These are phyloP conservation scores for Rhizopogon roseolus DNA, from an alignment of 768 basidiomycete species.

Conservation along the genomic window DNA sequence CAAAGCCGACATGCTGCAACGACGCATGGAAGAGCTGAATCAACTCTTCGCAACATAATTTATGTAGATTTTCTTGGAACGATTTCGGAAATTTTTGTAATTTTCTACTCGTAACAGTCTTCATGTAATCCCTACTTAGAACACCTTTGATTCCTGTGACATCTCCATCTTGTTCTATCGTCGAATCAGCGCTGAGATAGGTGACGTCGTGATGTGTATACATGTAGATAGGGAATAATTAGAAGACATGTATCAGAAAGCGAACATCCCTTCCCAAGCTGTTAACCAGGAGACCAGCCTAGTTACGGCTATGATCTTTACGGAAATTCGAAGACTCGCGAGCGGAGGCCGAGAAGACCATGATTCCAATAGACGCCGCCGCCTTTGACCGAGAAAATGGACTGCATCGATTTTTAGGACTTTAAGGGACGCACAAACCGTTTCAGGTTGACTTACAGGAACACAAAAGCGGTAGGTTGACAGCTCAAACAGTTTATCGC, in stretches of 20 bases:
- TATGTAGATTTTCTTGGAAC: slow-evolving; percentile 17
- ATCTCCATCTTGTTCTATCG: neutral
- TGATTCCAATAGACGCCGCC: slow-evolving; percentile 53
- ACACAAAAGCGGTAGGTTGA: too few relatives aligned
- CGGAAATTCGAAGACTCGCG: slow-evolving; percentile 71
- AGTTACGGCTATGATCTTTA: slow-evolving; percentile 76
- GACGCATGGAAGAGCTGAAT: slow-evolving; percentile 83
- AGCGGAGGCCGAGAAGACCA: slow-evolving; percentile 54
- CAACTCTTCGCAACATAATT: slow-evolving; percentile 60
- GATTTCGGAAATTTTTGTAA: slow-evolving; percentile 19
- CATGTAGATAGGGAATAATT: neutral
- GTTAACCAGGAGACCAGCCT: slow-evolving; percentile 83
- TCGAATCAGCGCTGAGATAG: neutral
- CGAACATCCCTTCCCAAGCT: slow-evolving; percentile 69
- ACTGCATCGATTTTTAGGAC: slow-evolving; percentile 36
- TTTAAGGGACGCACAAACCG: neutral
- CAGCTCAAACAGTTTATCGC: too few relatives aligned
- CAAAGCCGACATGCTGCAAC: slow-evolving; percentile 82
- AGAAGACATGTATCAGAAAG: slow-evolving; percentile 44
- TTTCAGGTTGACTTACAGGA: slow-evolving; percentile 49
- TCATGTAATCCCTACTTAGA: slow-evolving; percentile 30
- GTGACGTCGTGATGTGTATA: neutral
- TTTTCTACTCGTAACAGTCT: slow-evolving; percentile 23
- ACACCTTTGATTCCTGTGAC: neutral
- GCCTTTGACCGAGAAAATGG: slow-evolving; percentile 65